phyloP scores from a whole-genome alignment of 352 stramenopile genomes.

The Pythium dissimile region DNA sequence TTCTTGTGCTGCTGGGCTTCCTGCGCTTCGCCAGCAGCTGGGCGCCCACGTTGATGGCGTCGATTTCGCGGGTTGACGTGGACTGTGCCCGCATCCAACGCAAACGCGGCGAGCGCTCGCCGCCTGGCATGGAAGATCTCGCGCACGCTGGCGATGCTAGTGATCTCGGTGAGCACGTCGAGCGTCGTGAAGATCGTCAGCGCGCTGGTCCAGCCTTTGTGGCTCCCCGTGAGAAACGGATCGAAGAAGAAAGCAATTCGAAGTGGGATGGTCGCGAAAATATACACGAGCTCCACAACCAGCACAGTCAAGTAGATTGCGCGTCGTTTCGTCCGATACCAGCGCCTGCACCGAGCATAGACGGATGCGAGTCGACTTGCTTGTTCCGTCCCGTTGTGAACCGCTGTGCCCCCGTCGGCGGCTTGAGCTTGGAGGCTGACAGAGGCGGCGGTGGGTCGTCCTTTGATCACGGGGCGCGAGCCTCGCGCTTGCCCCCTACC shows the following conservation, averaged over 20 bases:
- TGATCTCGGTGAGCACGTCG: slow-evolving; percentile 49
- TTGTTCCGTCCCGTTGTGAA: no score
- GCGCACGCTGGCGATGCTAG: slow-evolving; percentile 36
- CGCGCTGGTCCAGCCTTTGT: slow-evolving; percentile 33
- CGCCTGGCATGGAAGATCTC: slow-evolving; percentile 48
- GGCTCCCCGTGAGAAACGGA: slow-evolving; percentile 22
- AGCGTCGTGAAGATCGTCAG: slow-evolving; percentile 46
- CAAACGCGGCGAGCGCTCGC: slow-evolving; percentile 37
- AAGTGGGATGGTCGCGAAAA: slow-evolving; percentile 37
- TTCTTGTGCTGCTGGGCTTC: neutral
- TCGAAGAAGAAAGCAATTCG: slow-evolving; percentile 42
- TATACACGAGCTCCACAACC: slow-evolving; percentile 32
- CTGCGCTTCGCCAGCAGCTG: slow-evolving; percentile 1
- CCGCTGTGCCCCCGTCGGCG: neutral
- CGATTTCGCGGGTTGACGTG: slow-evolving; percentile 25
- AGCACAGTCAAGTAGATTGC: slow-evolving; percentile 23
- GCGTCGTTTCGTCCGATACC: slow-evolving; percentile 12
- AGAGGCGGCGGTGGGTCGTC: neutral
- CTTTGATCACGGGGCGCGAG: neutral
- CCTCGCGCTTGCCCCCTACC: neutral
- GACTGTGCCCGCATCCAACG: slow-evolving; percentile 13
- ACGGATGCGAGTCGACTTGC: neutral
- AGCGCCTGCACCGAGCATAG: neutral
- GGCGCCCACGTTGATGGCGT: slow-evolving; percentile 1
- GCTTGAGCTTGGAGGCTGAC: neutral